Base-by-base conservation (phyloP, 1,139 yeast genomes). In the Petasospora fabianii region DNA sequence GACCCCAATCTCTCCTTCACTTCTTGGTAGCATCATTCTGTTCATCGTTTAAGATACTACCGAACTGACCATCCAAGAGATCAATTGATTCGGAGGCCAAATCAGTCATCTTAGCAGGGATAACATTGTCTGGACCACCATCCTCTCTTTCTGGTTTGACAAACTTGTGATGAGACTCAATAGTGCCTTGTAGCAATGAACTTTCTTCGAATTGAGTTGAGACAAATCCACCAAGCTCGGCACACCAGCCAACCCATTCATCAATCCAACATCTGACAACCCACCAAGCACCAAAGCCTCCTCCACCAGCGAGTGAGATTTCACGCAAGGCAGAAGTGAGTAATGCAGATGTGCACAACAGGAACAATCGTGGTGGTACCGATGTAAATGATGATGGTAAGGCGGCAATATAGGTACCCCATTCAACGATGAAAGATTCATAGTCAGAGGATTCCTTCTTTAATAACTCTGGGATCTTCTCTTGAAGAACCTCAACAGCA, bases 271-370 rank as follows among this genome's bases (percentile, higher is more conserved):
- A 80, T 41, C 84, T 66, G 12, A 84, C 69, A 27, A 77, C 73
- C 88, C 90, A 84, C 90, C 94, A 84, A 1, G 81, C 76, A 10
- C 81, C 82, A 58, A 84, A 82, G 2, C 81, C 74, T 36, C 71
- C 73, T 3, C 83, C 82, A 3, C 82, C 79, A 21, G 66, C 63
- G 42, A 77, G 64, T 36, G 81, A 74, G 42, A 82, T 75, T 49
- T 80, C 85, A 41, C 85, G 65, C 28, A 81, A 61, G n/a, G 81
- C 76, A n/a, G 80, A 70, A 5, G 85, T 78, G 36, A 79, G 63
- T 6, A 81, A 58, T 12, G 80, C 74, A 32, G 76, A 73, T 33
- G 76, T 62, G 38, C 77, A 68, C 37, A 81, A 60, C 14, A 80
- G 58, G 51, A 81, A 77, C 34, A 78, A 55, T 38, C 82, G 66